Percentiles rank a stretch among this genome's conserved stretches.
phyloP scores from a whole-genome alignment of 164 flowering plant species.

The Platanus orientalis region DNA sequence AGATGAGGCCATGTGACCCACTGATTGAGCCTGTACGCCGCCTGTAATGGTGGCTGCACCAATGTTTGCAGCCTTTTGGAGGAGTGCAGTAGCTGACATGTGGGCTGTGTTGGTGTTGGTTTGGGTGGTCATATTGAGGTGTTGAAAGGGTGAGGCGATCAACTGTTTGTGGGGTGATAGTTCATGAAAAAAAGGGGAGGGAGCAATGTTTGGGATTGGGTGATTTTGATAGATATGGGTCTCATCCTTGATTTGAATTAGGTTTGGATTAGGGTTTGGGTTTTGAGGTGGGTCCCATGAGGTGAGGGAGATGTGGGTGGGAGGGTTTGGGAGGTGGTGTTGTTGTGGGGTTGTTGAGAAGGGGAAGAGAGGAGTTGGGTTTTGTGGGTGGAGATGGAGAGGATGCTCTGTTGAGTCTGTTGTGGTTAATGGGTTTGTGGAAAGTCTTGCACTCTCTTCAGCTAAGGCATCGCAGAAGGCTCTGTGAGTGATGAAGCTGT shows the following conservation, averaged over 20 bases:
- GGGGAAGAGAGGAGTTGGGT: conserved; percentile 1
- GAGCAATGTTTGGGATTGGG: not conserved
- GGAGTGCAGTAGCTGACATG: conserved; percentile 68
- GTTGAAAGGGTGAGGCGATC: conserved; percentile 2
- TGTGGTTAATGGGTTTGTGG: conserved; percentile 22
- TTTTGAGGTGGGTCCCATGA: conserved; percentile 34
- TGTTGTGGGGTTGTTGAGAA: not conserved
- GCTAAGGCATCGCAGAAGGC: too few relatives aligned
- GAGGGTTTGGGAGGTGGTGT: conserved; percentile 20
- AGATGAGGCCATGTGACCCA: conserved; percentile 21
- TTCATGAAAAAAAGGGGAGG: conserved; percentile 12
- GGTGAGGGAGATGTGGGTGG: conserved; percentile 10
- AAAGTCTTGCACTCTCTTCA: conserved; percentile 72
- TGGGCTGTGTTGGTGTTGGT: conserved; percentile 24
- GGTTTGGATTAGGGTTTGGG: conserved; percentile 10
- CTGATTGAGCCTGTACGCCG: too few relatives aligned
- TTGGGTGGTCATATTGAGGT: not conserved
- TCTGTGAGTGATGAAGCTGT: too few relatives aligned
- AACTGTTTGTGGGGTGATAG: conserved; percentile 1
- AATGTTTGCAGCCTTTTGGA: conserved; percentile 59
- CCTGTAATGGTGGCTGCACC: conserved; percentile 23
- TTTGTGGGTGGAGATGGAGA: conserved; percentile 15
- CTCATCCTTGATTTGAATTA: conserved; percentile 21
- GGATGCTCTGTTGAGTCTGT: conserved; percentile 3
- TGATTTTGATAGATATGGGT: conserved; percentile 3